phyloP scores from a whole-genome alignment of 1,139 yeast species.

The Blastobotrys apis region DNA sequence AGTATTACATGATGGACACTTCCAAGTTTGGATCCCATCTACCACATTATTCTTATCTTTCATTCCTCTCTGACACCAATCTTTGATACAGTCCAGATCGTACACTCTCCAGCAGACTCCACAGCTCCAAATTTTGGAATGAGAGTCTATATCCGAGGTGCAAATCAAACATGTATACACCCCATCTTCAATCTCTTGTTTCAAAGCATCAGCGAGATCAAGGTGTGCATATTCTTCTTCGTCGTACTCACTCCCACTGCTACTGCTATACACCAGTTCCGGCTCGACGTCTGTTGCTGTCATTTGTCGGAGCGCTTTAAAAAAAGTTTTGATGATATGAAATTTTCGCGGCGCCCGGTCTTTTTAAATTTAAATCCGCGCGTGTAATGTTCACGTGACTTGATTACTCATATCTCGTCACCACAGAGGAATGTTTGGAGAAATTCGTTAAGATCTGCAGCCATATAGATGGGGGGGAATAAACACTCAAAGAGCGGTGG shows the following conservation, averaged over 20 bases:
- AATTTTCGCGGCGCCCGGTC: background rate
- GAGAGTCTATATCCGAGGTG: conserved; percentile 71
- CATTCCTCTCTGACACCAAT: conserved; percentile 73
- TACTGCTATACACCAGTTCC: too few relatives aligned
- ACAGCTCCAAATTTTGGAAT: conserved; percentile 72
- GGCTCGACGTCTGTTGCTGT: too few relatives aligned
- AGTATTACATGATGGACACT: conserved; percentile 82
- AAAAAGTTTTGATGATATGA: background rate
- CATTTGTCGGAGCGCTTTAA: too few relatives aligned
- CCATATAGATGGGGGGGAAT: too few relatives aligned
- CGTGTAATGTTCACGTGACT: too few relatives aligned
- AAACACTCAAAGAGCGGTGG: too few relatives aligned
- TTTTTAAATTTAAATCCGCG: background rate
- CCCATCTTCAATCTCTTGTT: conserved; percentile 58
- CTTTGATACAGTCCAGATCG: conserved; percentile 72
- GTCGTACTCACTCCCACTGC: too few relatives aligned
- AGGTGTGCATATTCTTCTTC: conserved; percentile 19
- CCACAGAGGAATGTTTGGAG: too few relatives aligned
- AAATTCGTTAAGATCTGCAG: too few relatives aligned
- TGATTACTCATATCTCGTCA: too few relatives aligned
- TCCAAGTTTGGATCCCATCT: conserved; percentile 52
- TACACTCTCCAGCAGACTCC: conserved; percentile 68
- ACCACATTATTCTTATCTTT: conserved; percentile 18
- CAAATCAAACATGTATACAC: conserved; percentile 77
- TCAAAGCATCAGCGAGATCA: conserved; percentile 34